Evolutionary conservation across 2,329 filamentous ascomycete species (phyloP).

Genomic region (Colletotrichum caudatum): DNA sequence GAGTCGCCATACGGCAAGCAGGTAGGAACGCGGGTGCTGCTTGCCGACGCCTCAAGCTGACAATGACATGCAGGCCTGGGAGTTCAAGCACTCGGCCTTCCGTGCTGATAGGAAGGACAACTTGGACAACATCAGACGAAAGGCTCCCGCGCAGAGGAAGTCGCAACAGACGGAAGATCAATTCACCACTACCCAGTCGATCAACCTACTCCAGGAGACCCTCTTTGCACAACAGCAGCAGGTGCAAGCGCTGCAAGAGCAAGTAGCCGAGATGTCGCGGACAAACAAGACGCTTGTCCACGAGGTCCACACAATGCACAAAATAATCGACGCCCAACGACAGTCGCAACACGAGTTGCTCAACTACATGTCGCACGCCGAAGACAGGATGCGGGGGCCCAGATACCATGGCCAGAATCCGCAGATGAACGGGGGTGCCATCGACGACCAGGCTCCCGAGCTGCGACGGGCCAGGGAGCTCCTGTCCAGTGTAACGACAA

Average conservation of each 20-base stretch:
- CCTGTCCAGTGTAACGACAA: slow-evolving; percentile 64
- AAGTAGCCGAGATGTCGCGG: slow-evolving; percentile 81
- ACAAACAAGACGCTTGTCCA: slow-evolving; percentile 72
- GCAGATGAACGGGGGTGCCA: slow-evolving; percentile 53
- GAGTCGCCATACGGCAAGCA: slow-evolving; percentile 85
- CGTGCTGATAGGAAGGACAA: slow-evolving; percentile 96
- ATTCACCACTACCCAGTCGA: slow-evolving; percentile 85
- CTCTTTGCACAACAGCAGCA: slow-evolving; percentile 92
- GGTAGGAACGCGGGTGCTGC: slow-evolving; percentile 60
- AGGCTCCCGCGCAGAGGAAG: slow-evolving; percentile 92
- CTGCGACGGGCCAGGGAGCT: slow-evolving; percentile 69
- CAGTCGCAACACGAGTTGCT: slow-evolving; percentile 70
- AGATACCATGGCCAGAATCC: slow-evolving; percentile 54
- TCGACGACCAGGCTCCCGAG: slow-evolving; percentile 65
- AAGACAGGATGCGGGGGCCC: slow-evolving; percentile 58
- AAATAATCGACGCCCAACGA: slow-evolving; percentile 69
- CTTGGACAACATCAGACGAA: slow-evolving; percentile 94
- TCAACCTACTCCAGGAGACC: slow-evolving; percentile 89
- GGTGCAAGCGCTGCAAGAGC: slow-evolving; percentile 86
- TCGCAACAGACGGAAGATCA: slow-evolving; percentile 74
- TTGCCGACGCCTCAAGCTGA: slow-evolving; percentile 17
- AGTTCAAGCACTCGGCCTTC: slow-evolving; percentile 98
- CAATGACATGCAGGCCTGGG: slow-evolving; percentile 75
- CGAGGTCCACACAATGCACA: slow-evolving; percentile 71
- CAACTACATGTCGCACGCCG: slow-evolving; percentile 64